Evolutionary conservation across 371 early-diverging fungal genomes (phyloP).

Genomic region (Haplosporangium sp.): DNA sequence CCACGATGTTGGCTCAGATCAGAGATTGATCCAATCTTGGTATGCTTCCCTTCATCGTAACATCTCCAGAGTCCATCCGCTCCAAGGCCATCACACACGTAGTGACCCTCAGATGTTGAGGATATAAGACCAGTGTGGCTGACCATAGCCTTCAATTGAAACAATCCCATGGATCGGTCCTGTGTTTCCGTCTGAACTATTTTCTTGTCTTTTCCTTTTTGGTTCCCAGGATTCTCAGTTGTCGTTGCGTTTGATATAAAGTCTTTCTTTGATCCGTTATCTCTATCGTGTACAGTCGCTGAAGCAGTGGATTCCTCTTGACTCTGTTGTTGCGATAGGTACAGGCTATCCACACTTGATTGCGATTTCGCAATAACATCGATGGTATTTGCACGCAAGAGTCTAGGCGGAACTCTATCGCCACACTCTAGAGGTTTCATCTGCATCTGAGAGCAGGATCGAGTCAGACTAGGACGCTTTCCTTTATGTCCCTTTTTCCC

Average conservation of each 20-base stretch:
- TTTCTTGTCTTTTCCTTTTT: slow-evolving; percentile 28
- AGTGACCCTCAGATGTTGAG: slow-evolving; percentile 24
- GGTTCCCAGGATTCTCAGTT: neutral
- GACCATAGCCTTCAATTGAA: slow-evolving; percentile 29
- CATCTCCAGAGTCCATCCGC: slow-evolving; percentile 42
- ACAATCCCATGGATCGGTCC: slow-evolving; percentile 14
- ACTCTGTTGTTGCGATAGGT: slow-evolving; percentile 5
- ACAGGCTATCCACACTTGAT: neutral
- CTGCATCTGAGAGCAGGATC: slow-evolving; percentile 23
- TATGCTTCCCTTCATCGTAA: slow-evolving; percentile 21
- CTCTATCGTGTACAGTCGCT: neutral
- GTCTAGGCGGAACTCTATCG: slow-evolving; percentile 2
- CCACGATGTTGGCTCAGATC: slow-evolving; percentile 30
- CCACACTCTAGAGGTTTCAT: neutral
- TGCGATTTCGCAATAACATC: slow-evolving; percentile 6
- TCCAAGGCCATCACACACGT: slow-evolving; percentile 41
- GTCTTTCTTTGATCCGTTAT: neutral
- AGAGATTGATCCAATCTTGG: slow-evolving; percentile 25
- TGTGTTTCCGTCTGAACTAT: slow-evolving; percentile 1
- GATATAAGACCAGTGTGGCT: slow-evolving; percentile 35
- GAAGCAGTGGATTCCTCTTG: slow-evolving; percentile 1
- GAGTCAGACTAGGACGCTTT: slow-evolving; percentile 1
- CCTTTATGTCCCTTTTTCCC: slow-evolving; percentile 23
- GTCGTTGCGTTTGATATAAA: neutral
- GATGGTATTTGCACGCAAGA: slow-evolving; percentile 19